Evolutionary conservation across 2,329 filamentous ascomycete genomes (phyloP).

Genomic region (Ophiostoma ips): DNA sequence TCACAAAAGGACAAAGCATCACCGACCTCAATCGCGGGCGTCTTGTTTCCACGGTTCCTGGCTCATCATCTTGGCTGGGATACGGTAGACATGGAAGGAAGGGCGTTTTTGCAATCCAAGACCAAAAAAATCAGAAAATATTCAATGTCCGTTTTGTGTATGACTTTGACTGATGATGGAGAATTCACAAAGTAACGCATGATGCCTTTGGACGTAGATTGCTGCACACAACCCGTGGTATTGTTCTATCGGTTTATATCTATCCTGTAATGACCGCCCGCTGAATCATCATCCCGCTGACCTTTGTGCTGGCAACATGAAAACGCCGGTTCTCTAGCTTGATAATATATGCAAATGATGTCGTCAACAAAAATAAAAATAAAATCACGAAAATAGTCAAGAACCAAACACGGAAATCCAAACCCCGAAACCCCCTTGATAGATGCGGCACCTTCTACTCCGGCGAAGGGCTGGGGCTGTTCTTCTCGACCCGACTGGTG

Average conservation of each 20-base stretch:
- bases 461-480: background rate
- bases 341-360: background rate
- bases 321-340: background rate
- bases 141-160: background rate
- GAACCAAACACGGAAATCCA: background rate
- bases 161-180: too few relatives aligned
- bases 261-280: too few relatives aligned
- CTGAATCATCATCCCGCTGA: too few relatives aligned
- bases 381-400: background rate
- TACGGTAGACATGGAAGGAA: background rate
- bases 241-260: too few relatives aligned
- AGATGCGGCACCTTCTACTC: too few relatives aligned
- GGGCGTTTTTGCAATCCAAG: background rate
- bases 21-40: background rate
- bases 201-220: too few relatives aligned
- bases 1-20: background rate
- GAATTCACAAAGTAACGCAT: too few relatives aligned
- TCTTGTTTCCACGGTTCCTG: background rate
- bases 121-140: background rate
- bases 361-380: background rate
- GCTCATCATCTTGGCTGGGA: background rate
- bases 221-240: too few relatives aligned
- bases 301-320: background rate
- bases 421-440: background rate
- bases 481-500: background rate